These are phyloP conservation scores for Aspergillus carlsbadensis DNA, from an alignment of 495 filamentous ascomycete genomes.

Conservation along the genomic window DNA sequence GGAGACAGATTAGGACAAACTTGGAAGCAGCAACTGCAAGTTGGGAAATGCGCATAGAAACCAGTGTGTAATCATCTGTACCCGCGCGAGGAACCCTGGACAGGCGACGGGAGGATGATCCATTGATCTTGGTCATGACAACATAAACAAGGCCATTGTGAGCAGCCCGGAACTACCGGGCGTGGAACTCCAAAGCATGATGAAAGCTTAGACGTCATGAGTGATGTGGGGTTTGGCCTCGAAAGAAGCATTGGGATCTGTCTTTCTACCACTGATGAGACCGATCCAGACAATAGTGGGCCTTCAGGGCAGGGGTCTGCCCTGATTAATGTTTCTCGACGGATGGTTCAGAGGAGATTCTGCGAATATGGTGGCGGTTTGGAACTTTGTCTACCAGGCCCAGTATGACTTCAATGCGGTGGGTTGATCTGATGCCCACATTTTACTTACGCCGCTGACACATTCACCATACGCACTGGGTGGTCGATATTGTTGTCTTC, in stretches of 20 bases:
- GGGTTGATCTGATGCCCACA: background rate
- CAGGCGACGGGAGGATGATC: conserved; percentile 5
- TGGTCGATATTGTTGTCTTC: background rate
- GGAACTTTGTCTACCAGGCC: conserved; percentile 10
- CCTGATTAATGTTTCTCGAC: conserved; percentile 14
- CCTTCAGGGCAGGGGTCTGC: conserved; percentile 15
- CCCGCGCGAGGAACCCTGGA: conserved; percentile 16
- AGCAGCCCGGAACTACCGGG: conserved; percentile 16
- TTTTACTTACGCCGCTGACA: background rate
- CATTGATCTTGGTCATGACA: conserved; percentile 4
- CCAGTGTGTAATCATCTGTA: conserved; percentile 8
- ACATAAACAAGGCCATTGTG: conserved; percentile 10
- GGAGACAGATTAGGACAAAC: conserved; percentile 3
- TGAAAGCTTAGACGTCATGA: conserved; percentile 21
- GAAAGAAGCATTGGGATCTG: conserved; percentile 8
- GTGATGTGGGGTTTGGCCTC: conserved; percentile 13
- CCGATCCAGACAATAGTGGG: conserved; percentile 21
- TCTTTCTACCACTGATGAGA: background rate
- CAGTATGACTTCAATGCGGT: background rate
- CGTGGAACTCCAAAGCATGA: conserved; percentile 14
- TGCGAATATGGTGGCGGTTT: conserved; percentile 13
- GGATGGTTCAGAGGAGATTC: conserved; percentile 14
- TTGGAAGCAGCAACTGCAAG: no score
- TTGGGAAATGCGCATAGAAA: conserved; percentile 10
- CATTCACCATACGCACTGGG: background rate